phyloP scores from a whole-genome alignment of 352 stramenopile species.

The Globisporangium camurandrum region DNA sequence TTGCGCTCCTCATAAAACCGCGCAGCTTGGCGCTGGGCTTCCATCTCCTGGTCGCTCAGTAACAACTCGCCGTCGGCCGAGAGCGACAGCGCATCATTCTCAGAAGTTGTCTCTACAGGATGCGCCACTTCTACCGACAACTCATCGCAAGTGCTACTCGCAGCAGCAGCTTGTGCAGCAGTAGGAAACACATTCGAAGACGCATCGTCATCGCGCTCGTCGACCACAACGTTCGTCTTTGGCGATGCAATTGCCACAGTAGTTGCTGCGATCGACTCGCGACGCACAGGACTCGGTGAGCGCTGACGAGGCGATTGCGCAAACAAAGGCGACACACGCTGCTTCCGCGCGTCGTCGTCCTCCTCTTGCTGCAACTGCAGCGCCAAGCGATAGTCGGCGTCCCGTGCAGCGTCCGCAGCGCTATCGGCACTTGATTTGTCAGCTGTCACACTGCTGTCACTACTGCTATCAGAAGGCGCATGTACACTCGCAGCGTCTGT shows the following conservation, averaged over 20 bases:
- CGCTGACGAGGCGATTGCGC: slow-evolving; percentile 10
- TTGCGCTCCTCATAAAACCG: slow-evolving; percentile 72
- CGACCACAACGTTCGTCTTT: too few species aligned
- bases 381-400: slow-evolving; percentile 68
- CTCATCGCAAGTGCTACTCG: slow-evolving; percentile 11
- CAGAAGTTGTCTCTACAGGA: too few species aligned
- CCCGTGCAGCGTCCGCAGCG: too few species aligned
- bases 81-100: slow-evolving; percentile 37
- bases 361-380: slow-evolving; percentile 76
- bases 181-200: neutral
- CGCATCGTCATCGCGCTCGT: neutral
- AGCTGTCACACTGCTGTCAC: neutral
- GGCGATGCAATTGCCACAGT: neutral
- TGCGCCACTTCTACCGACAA: too few species aligned
- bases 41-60: slow-evolving; percentile 54
- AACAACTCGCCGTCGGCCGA: slow-evolving; percentile 47
- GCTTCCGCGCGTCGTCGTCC: slow-evolving; percentile 29
- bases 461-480: neutral
- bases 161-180: slow-evolving; percentile 9
- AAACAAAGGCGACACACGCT: slow-evolving; percentile 4
- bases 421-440: too few species aligned
- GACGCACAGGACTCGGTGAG: slow-evolving; percentile 17
- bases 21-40: slow-evolving; percentile 60
- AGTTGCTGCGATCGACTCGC: neutral
- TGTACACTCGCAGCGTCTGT: neutral